These are phyloP conservation scores for Hermanozyma aechmeae DNA, from an alignment of 805 yeast genomes.

Conservation along the genomic window DNA sequence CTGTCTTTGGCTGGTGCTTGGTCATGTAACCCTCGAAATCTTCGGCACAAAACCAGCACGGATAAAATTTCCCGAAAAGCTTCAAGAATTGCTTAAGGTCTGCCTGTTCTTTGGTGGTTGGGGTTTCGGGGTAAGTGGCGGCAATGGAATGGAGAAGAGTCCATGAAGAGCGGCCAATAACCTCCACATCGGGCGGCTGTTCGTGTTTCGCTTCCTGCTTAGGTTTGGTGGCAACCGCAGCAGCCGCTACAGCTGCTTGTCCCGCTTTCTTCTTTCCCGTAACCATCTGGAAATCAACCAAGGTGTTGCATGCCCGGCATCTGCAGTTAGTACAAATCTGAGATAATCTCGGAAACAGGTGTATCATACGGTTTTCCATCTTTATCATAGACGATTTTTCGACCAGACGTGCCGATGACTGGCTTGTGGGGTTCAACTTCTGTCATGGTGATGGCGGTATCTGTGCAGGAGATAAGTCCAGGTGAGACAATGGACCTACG, in stretches of 20 bases:
- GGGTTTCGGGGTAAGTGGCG: conserved; percentile 73
- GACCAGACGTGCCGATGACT: conserved; percentile 48
- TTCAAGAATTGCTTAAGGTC: conserved; percentile 65
- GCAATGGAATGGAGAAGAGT: conserved; percentile 84
- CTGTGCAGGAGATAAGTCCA: too few relatives aligned
- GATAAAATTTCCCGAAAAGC: conserved; percentile 73
- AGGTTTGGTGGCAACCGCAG: conserved; percentile 1
- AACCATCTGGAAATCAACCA: conserved; percentile 71
- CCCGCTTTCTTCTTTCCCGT: conserved; percentile 9
- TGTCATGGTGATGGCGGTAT: too few relatives aligned
- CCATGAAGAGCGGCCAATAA: conserved; percentile 85
- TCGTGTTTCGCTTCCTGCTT: conserved; percentile 16
- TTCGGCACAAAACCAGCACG: conserved; percentile 88
- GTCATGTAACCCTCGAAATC: conserved; percentile 64
- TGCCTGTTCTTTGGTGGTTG: conserved; percentile 50
- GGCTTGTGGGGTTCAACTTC: conserved; percentile 24
- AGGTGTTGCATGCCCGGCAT: conserved; percentile 82
- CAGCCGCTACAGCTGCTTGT: conserved; percentile 2
- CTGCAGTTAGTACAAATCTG: conserved; percentile 17
- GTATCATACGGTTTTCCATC: conserved; percentile 83
- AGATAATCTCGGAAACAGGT: conserved; percentile 2
- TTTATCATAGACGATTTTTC: conserved; percentile 67
- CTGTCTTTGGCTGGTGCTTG: conserved; percentile 45
- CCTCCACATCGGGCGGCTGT: conserved; percentile 81
- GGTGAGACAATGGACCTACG: conserved; percentile 17